Percentiles rank a stretch among this genome's conserved stretches.
These are phyloP conservation scores for Fusarium tricinctum DNA, from an alignment of 2,329 filamentous ascomycete species.

Conservation along the genomic window DNA sequence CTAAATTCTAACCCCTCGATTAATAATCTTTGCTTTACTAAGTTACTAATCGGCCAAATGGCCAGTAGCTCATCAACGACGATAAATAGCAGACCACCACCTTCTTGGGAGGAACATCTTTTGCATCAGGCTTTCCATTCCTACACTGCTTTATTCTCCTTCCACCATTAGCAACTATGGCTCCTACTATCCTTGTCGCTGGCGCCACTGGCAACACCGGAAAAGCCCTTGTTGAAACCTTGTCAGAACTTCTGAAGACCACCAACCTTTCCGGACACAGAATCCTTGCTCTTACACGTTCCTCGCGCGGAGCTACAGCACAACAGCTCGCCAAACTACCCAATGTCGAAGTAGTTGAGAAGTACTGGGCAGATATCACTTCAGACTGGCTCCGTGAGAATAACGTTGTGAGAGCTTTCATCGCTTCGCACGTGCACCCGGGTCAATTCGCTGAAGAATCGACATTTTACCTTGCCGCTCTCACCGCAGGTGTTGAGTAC, in stretches of 20 bases:
- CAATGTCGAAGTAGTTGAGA: background rate
- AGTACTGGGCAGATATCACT: conserved; percentile 1
- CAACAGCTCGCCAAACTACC: background rate
- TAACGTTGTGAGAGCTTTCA: background rate
- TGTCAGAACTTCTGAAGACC: background rate
- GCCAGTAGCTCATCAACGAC: too few species aligned
- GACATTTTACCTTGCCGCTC: background rate
- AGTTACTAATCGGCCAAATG: too few species aligned
- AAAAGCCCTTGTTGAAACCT: background rate
- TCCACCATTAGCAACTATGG: too few species aligned
- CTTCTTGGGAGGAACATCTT: too few species aligned
- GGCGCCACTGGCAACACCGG: background rate
- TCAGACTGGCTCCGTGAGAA: background rate
- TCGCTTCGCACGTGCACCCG: background rate
- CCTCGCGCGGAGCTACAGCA: background rate
- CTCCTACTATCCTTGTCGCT: background rate
- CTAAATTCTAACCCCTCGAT: too few species aligned
- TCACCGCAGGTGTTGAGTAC: rapidly evolving
- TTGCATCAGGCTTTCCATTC: too few species aligned
- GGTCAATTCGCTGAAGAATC: conserved; percentile 1
- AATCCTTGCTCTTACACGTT: background rate
- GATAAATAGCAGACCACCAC: too few species aligned
- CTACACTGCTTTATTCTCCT: too few species aligned
- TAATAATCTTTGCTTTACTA: too few species aligned
- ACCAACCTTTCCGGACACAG: rapidly evolving